phyloP scores from a whole-genome alignment of 345 rosid genomes.

The Mangifera indica region DNA sequence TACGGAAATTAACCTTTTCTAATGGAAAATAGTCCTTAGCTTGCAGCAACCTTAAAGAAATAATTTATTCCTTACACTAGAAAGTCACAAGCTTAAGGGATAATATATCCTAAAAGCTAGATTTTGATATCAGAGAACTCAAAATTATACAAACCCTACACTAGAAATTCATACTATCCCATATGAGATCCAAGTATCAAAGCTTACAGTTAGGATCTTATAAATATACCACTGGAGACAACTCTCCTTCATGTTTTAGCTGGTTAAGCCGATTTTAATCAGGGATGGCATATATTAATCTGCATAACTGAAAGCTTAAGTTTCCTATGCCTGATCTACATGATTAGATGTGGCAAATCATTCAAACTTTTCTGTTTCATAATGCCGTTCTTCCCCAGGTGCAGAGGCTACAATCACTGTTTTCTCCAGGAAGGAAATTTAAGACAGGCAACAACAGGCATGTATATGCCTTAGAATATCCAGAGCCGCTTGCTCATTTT shows the following conservation, averaged over 20 bases:
- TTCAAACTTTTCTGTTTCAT: not conserved
- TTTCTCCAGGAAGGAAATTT: slow-evolving; percentile 71
- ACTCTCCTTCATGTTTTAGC: no score
- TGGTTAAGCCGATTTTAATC: not conserved
- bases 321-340: slow-evolving; percentile 6
- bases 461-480: slow-evolving; percentile 69
- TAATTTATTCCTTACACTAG: no score
- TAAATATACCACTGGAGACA: no score
- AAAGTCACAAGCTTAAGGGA: no score
- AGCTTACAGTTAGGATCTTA: no score
- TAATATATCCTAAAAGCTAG: no score
- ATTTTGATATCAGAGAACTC: no score
- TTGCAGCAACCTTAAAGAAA: no score
- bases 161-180: no score
- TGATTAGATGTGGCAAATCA: not conserved
- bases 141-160: no score
- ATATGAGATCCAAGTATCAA: no score
- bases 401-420: slow-evolving; percentile 76
- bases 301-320: not conserved
- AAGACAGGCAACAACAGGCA: slow-evolving; percentile 52
- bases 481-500: slow-evolving; percentile 83
- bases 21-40: not conserved
- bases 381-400: slow-evolving; percentile 16
- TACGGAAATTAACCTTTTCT: no score
- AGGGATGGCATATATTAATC: not conserved